Evolutionary conservation across 2,329 filamentous ascomycete genomes (phyloP).

Genomic region (Alternaria tenuissima): DNA sequence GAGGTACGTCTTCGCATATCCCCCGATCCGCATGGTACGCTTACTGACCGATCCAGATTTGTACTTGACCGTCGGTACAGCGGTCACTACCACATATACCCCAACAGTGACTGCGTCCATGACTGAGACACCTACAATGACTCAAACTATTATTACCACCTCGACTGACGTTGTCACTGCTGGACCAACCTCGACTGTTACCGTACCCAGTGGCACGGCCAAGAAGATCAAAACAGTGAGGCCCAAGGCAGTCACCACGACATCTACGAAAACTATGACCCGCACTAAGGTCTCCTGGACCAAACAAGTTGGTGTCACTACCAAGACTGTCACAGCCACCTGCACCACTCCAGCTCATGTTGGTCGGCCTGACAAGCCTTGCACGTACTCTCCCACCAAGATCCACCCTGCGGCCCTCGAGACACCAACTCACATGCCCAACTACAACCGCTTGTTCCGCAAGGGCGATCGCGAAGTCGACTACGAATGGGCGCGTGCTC

Average conservation of each 20-base stretch:
- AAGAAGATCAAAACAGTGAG: slow-evolving; percentile 43
- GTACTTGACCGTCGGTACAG: slow-evolving; percentile 43
- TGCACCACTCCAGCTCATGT: slow-evolving; percentile 48
- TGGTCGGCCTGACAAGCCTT: slow-evolving; percentile 45
- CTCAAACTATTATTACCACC: slow-evolving; percentile 35
- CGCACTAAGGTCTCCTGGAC: slow-evolving; percentile 39
- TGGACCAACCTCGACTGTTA: slow-evolving; percentile 42
- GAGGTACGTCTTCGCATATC: slow-evolving; percentile 45
- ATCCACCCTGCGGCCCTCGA: slow-evolving; percentile 42
- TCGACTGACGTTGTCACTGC: slow-evolving; percentile 34
- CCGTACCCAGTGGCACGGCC: slow-evolving; percentile 44
- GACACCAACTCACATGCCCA: slow-evolving; percentile 37
- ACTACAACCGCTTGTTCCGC: slow-evolving; percentile 32
- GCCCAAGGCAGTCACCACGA: slow-evolving; percentile 36
- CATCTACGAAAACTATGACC: slow-evolving; percentile 37
- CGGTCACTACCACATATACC: slow-evolving; percentile 43
- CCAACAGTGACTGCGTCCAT: slow-evolving; percentile 46
- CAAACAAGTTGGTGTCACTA: slow-evolving; percentile 37
- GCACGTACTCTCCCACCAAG: slow-evolving; percentile 46
- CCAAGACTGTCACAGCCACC: slow-evolving; percentile 48
- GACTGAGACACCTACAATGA: slow-evolving; percentile 39
- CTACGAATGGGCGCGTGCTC: slow-evolving; percentile 46
- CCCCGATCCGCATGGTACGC: slow-evolving; percentile 8
- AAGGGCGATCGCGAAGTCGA: slow-evolving; percentile 41
- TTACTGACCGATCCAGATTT: slow-evolving; percentile 35